Evolutionary conservation across 1,284 basidiomycete species (phyloP).

Genomic region (Apiotrichum mycotoxinovorans): DNA sequence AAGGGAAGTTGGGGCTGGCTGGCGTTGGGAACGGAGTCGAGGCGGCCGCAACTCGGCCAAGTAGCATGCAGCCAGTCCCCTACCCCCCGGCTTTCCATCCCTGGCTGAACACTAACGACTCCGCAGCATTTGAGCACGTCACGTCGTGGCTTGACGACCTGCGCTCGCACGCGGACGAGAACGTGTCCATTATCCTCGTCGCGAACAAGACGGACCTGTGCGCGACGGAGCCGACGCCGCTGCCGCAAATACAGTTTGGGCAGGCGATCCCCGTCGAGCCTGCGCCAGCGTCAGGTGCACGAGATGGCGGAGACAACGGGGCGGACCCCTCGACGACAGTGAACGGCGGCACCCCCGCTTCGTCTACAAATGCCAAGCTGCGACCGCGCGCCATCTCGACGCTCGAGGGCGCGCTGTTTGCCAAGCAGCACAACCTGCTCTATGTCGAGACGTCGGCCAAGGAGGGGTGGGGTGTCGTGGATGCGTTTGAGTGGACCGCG

Average conservation of each 20-base stretch:
- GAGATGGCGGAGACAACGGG: not conserved
- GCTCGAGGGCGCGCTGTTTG: conserved; percentile 38
- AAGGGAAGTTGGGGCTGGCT: no score
- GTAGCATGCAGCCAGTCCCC: no score
- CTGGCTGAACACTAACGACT: not conserved
- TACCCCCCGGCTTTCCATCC: no score
- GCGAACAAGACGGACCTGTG: conserved; percentile 48
- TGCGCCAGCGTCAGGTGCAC: not conserved
- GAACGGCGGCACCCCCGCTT: not conserved
- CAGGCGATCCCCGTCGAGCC: conserved; percentile 24
- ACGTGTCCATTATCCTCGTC: conserved; percentile 45
- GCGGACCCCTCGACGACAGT: not conserved
- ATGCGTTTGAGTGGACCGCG: conserved; percentile 47
- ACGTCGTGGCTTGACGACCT: conserved; percentile 45
- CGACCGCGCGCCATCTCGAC: conserved; percentile 30
- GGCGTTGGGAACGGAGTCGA: no score
- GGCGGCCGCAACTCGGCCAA: no score
- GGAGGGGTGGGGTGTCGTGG: conserved; percentile 45
- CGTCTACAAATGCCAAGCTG: conserved; percentile 3
- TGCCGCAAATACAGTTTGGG: conserved; percentile 33
- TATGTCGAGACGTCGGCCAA: conserved; percentile 47
- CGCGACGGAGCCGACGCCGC: conserved; percentile 21
- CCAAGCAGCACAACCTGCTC: conserved; percentile 40
- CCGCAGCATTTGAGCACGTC: conserved; percentile 35
- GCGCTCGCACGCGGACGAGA: conserved; percentile 41